Evolutionary conservation across 2,329 filamentous ascomycete genomes (phyloP), one percentile per base, ranked within the genome.

Genomic region (Cytospora piceae): DNA sequence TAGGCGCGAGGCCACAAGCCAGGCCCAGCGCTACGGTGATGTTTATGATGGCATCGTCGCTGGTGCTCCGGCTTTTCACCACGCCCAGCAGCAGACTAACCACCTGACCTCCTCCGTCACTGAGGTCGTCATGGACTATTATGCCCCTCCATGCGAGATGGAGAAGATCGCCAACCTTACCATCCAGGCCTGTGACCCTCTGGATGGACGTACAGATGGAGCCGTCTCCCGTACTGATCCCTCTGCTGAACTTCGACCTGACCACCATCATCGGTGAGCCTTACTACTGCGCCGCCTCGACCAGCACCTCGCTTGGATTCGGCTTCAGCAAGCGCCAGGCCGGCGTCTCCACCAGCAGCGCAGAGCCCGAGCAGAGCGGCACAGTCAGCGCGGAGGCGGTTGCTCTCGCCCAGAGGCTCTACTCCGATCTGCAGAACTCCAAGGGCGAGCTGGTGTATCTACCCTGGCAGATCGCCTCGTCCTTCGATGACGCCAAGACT

Each of bases 151-250:
- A 0, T 80, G 78, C 53, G 82, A 83, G 58, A 70, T 86, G 17
- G 75, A 77, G 7, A 81, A 80, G 70, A 85, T 86, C 55, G 77
- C 83, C 24, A 86, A 85, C 70, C 75, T 77, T 49, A 87, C 84
- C 6, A 85, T 87, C 56, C 75, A 76, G 1, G 80, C 80, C 42
- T 88, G 85, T 59, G 85, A 87, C 67, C 75, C 79, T 9, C 75
- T 87, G 7, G 85, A 87, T 63, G 85, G 85, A 7, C 77, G 77
- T 54, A 78, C 76, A 0, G 85, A 87, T 63, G 83, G 84, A 15
- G 82, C 87, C 5, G 77, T 87, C 53, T 69, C 73, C 27, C 72
- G 76, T 6, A 72, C 76, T 0, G 76, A 79, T 34, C 72, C 77
- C n/a, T 77, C 73, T 72, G 67, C 71, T 78, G 12, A 69, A 71